Percentiles rank a stretch among this genome's conserved stretches.
Conservation (phyloP, 2,329 filamentous ascomycete genomes). For the Xylariomycetidae sp. region DNA sequence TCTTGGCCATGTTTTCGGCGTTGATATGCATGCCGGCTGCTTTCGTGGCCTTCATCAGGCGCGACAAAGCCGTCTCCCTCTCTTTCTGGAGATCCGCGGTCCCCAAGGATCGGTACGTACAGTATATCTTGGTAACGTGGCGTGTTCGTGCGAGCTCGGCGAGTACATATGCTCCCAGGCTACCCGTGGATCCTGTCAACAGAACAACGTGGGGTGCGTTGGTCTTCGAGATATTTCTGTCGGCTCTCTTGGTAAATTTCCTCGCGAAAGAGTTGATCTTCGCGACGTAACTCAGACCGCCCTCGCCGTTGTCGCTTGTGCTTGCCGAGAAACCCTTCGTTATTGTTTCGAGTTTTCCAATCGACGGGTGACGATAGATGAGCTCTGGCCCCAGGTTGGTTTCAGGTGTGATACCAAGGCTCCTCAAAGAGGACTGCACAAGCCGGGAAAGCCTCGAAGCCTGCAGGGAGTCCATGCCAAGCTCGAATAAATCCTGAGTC, state of each 20-base stretch:
- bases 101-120: slow-evolving; percentile 3
- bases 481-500: slow-evolving; percentile 26
- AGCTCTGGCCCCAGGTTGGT: slow-evolving; percentile 9
- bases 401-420: not conserved
- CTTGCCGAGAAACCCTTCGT: not conserved
- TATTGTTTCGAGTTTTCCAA: slow-evolving; percentile 1
- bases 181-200: slow-evolving; percentile 17
- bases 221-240: not conserved
- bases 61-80: not conserved
- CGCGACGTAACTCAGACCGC: not conserved
- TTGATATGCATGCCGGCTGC: not conserved
- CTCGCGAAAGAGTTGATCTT: not conserved
- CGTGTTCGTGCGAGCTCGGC: slow-evolving; percentile 5
- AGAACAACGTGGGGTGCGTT: slow-evolving; percentile 15
- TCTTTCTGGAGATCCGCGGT: not conserved
- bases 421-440: slow-evolving; percentile 6
- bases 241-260: slow-evolving; percentile 1
- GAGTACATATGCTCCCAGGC: slow-evolving; percentile 15
- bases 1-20: not conserved
- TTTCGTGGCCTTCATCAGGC: not conserved
- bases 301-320: not conserved
- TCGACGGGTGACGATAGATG: slow-evolving; percentile 13
- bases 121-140: slow-evolving; percentile 13
- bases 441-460: slow-evolving; percentile 16
- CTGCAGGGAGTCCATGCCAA: slow-evolving; percentile 27